Base-by-base conservation (phyloP, 345 rosid genomes). In the Acer saccharum region DNA sequence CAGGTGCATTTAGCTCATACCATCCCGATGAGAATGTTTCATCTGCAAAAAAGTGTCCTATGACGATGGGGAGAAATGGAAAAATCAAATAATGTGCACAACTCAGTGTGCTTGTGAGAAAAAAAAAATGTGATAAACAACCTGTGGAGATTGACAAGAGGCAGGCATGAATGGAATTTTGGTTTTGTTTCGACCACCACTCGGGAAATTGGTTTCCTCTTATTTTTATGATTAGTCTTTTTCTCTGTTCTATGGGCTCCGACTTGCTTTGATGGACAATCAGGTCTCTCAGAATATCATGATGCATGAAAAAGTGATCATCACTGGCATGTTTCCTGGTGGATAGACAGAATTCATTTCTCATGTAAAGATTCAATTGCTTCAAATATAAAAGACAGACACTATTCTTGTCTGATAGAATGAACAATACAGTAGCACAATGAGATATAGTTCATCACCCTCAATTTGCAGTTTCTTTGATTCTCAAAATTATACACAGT, bases 81-180 rank as follows among this genome's bases (percentile, higher is more conserved):
- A 61, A 41, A 61, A 27, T 2, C 17, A 48, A 52, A 64, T 6
- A 27, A 35, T 32, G 11, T 16, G 44, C 17, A 46, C 14, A 18
- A 25, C 25, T 29, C 32, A 2, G 32, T 29, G 3, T 29, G 32
- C 32, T 29, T 29, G 3, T 29, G 32, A 2, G 32, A 29, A 29
- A 76, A 10, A 44, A 44, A 46, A 27, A 44, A 44, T 0, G 29
- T 54, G 65, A 67, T 13, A 29, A 44, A 39, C 23, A 69, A 88
- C 91, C 90, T 57, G 88, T 85, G 43, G 86, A 65, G 63, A 89
- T 85, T 68, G 91, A 83, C 25, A 89, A 21, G 32, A 90, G 80
- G 18, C 78, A 71, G 21, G 89, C 89, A 7, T 32, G n/a, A n/a
- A 75, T 7, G 14, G 78, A 84, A 0, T 76, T 79, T 43, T n/a